phyloP scores from a whole-genome alignment of 2,329 filamentous ascomycete species.

The Ascosphaera aggregata region DNA sequence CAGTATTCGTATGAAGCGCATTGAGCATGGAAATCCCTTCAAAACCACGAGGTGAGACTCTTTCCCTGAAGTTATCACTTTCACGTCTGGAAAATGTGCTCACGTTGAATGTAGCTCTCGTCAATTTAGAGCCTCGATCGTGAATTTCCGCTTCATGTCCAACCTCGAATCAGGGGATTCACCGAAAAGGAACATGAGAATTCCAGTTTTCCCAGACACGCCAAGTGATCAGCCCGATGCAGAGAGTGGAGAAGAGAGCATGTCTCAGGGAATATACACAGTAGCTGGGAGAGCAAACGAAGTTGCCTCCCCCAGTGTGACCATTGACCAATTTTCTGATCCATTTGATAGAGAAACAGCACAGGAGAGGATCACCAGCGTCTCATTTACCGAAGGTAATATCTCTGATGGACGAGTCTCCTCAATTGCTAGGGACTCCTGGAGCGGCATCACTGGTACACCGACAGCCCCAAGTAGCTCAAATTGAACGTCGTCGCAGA shows the following conservation, averaged over 20 bases:
- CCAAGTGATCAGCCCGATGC: not conserved
- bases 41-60: not conserved
- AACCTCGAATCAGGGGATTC: slow-evolving; percentile 1
- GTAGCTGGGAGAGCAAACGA: not conserved
- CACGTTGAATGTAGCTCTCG: slow-evolving; percentile 1
- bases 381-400: no score
- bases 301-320: not conserved
- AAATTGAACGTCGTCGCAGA: no score
- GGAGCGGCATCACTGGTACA: no score
- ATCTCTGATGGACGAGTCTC: no score
- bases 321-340: not conserved
- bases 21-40: slow-evolving; percentile 16
- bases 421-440: no score
- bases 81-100: slow-evolving; percentile 9
- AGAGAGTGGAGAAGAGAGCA: not conserved
- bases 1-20: slow-evolving; percentile 28
- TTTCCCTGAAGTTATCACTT: slow-evolving; percentile 10
- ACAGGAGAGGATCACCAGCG: not conserved
- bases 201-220: not conserved
- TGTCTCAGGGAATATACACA: not conserved
- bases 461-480: no score
- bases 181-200: not conserved
- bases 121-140: slow-evolving; percentile 1
- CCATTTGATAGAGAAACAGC: not conserved
- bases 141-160: slow-evolving; percentile 5